These are phyloP conservation scores for Panicum miliaceum DNA, from an alignment of 176 grass and related monocot species.

Conservation along the genomic window DNA sequence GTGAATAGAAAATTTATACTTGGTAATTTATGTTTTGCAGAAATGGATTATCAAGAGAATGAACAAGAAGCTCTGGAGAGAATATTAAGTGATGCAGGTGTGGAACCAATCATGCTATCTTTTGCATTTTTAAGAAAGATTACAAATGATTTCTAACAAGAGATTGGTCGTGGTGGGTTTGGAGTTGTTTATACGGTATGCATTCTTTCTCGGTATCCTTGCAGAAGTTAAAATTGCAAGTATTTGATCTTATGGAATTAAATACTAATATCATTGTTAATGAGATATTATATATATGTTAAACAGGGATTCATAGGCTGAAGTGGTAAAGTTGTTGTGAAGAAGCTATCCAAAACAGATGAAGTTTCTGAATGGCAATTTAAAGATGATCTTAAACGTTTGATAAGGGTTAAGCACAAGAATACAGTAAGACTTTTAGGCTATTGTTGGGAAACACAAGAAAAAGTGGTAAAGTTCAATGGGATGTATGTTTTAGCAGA, in stretches of 20 bases:
- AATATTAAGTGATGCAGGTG: background rate
- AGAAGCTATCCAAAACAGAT: background rate
- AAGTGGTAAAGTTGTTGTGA: background rate
- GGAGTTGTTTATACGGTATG: background rate
- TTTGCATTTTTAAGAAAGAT: background rate
- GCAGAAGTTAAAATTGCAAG: too few relatives aligned
- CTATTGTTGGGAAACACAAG: background rate
- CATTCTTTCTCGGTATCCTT: background rate
- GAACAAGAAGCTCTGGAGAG: background rate
- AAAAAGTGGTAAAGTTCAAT: background rate
- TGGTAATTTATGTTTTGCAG: background rate
- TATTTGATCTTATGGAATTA: too few relatives aligned
- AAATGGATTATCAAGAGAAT: background rate
- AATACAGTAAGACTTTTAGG: slow-evolving; percentile 4
- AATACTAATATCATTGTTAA: background rate
- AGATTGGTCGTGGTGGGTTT: background rate
- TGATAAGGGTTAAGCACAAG: background rate
- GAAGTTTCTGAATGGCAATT: background rate
- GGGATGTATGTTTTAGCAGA: background rate
- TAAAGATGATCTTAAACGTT: background rate
- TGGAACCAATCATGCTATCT: background rate
- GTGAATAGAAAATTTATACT: too few relatives aligned
- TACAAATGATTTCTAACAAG: background rate
- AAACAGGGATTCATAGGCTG: background rate
- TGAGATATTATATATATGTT: background rate